A percentile compares a stretch with the other conserved stretches of the same genome.
These are phyloP conservation scores for Adansonia gregorii DNA, from an alignment of 441 rosid genomes.

Conservation along the genomic window DNA sequence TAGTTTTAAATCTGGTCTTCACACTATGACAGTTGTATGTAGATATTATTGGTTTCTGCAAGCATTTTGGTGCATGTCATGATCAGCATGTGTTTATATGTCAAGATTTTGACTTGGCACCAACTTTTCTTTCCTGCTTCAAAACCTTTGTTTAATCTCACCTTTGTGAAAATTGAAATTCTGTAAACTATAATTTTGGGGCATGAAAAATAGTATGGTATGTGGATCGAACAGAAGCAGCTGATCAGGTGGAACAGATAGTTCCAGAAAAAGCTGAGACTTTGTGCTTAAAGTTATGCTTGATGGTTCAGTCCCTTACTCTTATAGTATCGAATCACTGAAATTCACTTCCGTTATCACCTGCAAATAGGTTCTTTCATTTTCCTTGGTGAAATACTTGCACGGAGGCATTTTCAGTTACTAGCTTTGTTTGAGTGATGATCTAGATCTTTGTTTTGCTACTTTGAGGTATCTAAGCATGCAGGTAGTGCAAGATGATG, in stretches of 20 bases:
- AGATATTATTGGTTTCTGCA: background rate
- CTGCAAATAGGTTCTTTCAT: background rate
- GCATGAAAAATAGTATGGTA: background rate
- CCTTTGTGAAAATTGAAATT: background rate
- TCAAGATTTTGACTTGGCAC: background rate
- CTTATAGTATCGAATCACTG: background rate
- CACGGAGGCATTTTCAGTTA: background rate
- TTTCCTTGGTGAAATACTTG: background rate
- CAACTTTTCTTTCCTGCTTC: background rate
- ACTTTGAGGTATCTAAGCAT: conserved; percentile 1
- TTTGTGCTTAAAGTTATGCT: background rate
- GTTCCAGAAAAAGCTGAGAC: conserved; percentile 5
- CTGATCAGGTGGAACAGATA: background rate
- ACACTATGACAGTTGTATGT: background rate
- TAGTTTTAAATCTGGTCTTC: conserved; percentile 11
- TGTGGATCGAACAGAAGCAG: background rate
- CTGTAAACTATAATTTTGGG: background rate
- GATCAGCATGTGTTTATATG: background rate
- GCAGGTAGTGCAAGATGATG: background rate
- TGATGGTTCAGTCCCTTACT: background rate
- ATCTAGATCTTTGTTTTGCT: background rate
- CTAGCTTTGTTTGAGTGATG: background rate
- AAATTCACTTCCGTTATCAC: conserved; percentile 3
- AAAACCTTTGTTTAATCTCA: background rate
- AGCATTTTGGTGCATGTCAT: background rate